A percentile compares a stretch with the other conserved stretches of the same genome.
Evolutionary conservation across 2,329 filamentous ascomycete species (phyloP).

Genomic region (Aspergillus floridensis): DNA sequence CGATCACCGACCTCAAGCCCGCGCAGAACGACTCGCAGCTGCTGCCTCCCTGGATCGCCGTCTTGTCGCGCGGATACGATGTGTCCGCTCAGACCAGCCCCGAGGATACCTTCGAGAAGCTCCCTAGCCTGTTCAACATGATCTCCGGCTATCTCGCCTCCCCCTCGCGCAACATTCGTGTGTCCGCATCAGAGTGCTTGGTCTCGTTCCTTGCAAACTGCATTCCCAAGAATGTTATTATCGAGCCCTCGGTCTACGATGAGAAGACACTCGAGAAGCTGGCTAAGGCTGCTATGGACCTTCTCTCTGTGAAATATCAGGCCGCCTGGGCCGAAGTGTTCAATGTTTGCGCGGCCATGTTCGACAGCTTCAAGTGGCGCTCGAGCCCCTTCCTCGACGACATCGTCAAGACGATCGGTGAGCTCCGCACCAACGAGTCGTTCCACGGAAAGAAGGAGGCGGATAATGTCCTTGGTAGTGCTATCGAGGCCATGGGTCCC

Average conservation of each 20-base stretch:
- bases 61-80: conserved; percentile 90
- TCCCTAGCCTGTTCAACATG: conserved; percentile 80
- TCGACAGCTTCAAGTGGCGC: conserved; percentile 81
- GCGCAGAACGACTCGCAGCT: conserved; percentile 92
- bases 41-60: conserved; percentile 93
- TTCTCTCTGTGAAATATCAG: conserved; percentile 89
- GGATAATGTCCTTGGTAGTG: conserved; percentile 83
- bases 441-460: conserved; percentile 95
- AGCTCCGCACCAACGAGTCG: conserved; percentile 80
- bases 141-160: conserved; percentile 80
- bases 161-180: conserved; percentile 84
- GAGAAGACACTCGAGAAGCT: conserved; percentile 85
- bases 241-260: conserved; percentile 88
- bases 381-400: conserved; percentile 74
- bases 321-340: conserved; percentile 94
- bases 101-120: conserved; percentile 85
- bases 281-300: conserved; percentile 64
- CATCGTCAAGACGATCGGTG: conserved; percentile 76
- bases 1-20: conserved; percentile 87
- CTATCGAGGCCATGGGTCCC: conserved; percentile 85
- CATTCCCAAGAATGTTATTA: conserved; percentile 74
- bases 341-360: conserved; percentile 80
- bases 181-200: conserved; percentile 91
- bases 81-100: conserved; percentile 85
- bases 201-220: conserved; percentile 92